phyloP scores from a whole-genome alignment of 768 basidiomycete species.

The Russula lepida region DNA sequence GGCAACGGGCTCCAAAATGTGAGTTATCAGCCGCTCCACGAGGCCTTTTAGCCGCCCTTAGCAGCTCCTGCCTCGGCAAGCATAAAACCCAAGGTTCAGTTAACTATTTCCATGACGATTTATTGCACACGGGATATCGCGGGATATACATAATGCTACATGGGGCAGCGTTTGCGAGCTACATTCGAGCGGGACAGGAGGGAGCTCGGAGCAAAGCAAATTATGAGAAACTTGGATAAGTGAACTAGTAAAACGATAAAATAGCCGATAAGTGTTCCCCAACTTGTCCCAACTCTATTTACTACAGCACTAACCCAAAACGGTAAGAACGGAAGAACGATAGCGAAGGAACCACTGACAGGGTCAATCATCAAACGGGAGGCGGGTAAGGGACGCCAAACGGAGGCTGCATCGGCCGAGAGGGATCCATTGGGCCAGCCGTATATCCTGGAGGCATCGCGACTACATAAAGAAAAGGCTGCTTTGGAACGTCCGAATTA shows the following conservation, averaged over 20 bases:
- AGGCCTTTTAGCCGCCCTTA: constrained; percentile 12
- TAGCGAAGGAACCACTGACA: neutral
- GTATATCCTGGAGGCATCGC: constrained; percentile 14
- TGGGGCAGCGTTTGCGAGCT: neutral
- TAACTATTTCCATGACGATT: neutral
- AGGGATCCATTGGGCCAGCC: neutral
- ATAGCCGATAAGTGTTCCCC: neutral
- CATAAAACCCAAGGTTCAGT: neutral
- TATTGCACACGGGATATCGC: neutral
- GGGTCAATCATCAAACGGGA: neutral
- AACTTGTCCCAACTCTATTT: neutral
- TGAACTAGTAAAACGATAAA: constrained; percentile 2
- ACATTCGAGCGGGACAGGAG: neutral
- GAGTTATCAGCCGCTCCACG: neutral
- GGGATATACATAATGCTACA: constrained; percentile 1
- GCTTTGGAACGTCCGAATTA: neutral
- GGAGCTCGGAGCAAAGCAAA: neutral
- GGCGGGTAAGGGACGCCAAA: neutral
- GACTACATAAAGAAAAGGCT: constrained; percentile 15
- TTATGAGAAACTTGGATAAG: neutral
- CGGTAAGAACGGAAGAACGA: neutral
- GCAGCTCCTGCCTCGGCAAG: neutral
- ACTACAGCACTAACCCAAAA: neutral
- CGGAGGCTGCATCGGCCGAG: constrained; percentile 2
- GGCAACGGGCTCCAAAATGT: neutral